phyloP scores from a whole-genome alignment of 2,329 filamentous ascomycete species.

The Penicillium sp. region DNA sequence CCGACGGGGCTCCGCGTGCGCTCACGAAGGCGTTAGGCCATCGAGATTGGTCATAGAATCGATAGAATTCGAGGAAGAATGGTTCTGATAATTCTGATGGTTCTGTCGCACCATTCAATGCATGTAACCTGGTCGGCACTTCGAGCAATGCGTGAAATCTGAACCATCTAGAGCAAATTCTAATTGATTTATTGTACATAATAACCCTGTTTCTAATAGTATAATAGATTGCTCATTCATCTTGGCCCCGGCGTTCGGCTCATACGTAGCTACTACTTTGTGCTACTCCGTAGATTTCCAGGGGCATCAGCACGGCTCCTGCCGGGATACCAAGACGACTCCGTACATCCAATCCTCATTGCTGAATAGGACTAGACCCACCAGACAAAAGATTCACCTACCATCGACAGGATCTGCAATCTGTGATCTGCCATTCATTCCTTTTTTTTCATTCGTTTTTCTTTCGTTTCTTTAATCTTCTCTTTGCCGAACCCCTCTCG shows the following conservation, averaged over 20 bases:
- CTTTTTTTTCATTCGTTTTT: not conserved
- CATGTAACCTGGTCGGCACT: conserved; percentile 3
- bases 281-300: not conserved
- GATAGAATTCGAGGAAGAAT: not conserved
- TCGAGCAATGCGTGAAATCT: not conserved
- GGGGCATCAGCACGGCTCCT: not conserved
- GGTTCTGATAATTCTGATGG: not conserved
- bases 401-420: conserved; percentile 13
- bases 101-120: conserved; percentile 2
- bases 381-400: not conserved
- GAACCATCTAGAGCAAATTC: not conserved
- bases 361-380: not conserved
- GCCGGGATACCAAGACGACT: not conserved
- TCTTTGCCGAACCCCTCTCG: conserved; percentile 9
- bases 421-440: conserved; percentile 17
- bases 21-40: not conserved
- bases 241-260: not conserved
- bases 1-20: conserved; percentile 13
- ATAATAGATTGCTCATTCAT: not conserved
- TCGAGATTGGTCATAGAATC: conserved; percentile 12
- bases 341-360: not conserved
- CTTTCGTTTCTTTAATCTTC: not conserved
- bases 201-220: not conserved
- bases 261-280: not conserved
- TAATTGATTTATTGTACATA: not conserved